Evolutionary conservation across 2,329 filamentous ascomycete genomes (phyloP).

Genomic region (Berkeleyomyces basicola): DNA sequence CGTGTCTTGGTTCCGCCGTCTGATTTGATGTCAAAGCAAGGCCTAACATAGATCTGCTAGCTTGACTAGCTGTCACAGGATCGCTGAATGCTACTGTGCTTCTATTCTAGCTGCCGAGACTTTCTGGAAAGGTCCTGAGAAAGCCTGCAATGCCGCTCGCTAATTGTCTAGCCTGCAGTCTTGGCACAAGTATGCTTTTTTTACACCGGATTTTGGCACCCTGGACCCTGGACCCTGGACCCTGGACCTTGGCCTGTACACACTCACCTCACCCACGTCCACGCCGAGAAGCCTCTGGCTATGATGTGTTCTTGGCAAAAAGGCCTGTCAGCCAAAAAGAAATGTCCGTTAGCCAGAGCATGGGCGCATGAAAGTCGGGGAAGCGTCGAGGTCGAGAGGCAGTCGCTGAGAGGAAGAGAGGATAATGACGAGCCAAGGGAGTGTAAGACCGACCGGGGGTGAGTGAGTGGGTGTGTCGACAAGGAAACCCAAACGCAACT

Average conservation of each 20-base stretch:
- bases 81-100: background rate
- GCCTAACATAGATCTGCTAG: background rate
- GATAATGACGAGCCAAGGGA: background rate
- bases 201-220: background rate
- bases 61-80: background rate
- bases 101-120: background rate
- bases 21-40: background rate
- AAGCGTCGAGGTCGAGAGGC: background rate
- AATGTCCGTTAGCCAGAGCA: background rate
- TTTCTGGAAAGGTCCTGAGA: background rate
- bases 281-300: background rate
- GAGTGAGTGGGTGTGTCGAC: background rate
- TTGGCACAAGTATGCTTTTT: background rate
- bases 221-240: background rate
- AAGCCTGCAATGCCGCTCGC: background rate
- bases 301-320: background rate
- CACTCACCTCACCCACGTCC: no score
- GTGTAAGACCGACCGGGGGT: background rate
- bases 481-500: background rate
- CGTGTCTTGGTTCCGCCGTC: background rate
- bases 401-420: background rate
- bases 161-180: background rate
- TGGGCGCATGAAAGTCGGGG: background rate
- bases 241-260: background rate
- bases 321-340: background rate